These are phyloP conservation scores for Metschnikowia kofuensis DNA, from an alignment of 805 yeast genomes.

Conservation along the genomic window DNA sequence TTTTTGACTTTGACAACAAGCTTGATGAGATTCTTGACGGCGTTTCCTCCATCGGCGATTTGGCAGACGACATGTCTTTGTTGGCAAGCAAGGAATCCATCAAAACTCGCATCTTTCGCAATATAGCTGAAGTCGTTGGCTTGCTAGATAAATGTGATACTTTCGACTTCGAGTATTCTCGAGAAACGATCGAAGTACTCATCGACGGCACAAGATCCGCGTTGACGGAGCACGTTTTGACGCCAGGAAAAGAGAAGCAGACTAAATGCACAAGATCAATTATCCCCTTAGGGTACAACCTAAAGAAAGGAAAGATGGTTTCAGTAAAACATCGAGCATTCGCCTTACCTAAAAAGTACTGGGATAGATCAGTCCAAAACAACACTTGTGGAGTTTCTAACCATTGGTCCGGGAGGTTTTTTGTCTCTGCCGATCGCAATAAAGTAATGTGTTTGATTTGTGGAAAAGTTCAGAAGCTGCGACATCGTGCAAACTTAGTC, in stretches of 20 bases:
- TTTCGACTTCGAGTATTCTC: conserved; percentile 26
- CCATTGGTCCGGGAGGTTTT: conserved; percentile 2
- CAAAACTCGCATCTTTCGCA: conserved; percentile 8
- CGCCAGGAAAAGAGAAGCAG: no score
- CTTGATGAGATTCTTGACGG: conserved; percentile 8
- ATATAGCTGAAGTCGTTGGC: conserved; percentile 2
- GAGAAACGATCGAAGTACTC: conserved; percentile 10
- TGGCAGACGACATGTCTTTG: conserved; percentile 16
- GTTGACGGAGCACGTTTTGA: neutral
- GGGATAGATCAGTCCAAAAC: neutral
- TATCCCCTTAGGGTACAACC: neutral
- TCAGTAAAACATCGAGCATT: neutral
- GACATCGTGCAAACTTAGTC: neutral
- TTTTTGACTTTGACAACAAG: conserved; percentile 1
- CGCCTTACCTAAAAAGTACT: conserved; percentile 2
- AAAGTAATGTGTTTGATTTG: conserved; percentile 2
- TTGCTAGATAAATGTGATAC: conserved; percentile 22
- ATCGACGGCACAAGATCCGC: neutral
- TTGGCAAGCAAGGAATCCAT: conserved; percentile 15
- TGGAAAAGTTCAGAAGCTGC: neutral
- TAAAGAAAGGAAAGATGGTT: neutral
- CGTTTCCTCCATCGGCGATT: conserved; percentile 12
- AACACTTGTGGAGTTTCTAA: neutral
- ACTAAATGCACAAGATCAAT: neutral
- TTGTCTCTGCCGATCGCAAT: neutral